Base-by-base conservation (phyloP, 2,329 filamentous ascomycete species). In the Alternaria sp. region DNA sequence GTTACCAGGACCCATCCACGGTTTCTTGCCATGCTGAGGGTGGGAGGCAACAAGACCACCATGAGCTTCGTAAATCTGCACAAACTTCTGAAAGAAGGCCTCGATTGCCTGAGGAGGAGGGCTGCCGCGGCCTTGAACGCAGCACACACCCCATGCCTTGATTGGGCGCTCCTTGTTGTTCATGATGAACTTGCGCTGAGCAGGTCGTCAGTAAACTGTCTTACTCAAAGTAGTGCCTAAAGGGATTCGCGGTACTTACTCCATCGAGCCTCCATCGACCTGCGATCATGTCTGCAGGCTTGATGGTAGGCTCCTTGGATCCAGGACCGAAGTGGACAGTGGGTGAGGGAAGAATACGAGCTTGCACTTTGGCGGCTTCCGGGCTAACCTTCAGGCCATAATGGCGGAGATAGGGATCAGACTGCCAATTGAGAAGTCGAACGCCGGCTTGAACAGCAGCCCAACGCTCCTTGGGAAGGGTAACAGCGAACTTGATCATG, bases 401-500 rank as follows among this genome's bases (percentile, higher is more conserved):
- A 51, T 88, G 84, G 2, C 82, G 81, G 1, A 97, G 83, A 49
- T 91, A 89, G 0, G 84, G 86, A 66, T 99, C 95, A 0, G 84
- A 73, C 1, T 71, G 66, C 88, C 92, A 95, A 9, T 88, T 81
- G 0, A 94, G 83, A 65, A 90, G 85, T 0, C 80, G 73, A 8
- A 97, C 86, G 16, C 91, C 91, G 4, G 85, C 76, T 49, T 88
- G 80, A 67, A 98, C 93, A 20, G 91, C 87, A 0, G 75, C 69
- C 66, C 87, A 86, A n/a, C 95, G 91, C 30, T 88, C 76, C 0
- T 77, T 75, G 0, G 95, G 95, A 1, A 89, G 86, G 6, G 91
- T 92, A 5, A 97, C 94, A 0, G 94, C 94, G 70, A 94, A 93
- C 77, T 91, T 94, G 81, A 99, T 97, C 95, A 99, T 99, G 5